Percentiles rank a stretch among this genome's conserved stretches.
These are phyloP conservation scores for Baeospora myosura DNA, from an alignment of 1,284 basidiomycete genomes.

Conservation along the genomic window DNA sequence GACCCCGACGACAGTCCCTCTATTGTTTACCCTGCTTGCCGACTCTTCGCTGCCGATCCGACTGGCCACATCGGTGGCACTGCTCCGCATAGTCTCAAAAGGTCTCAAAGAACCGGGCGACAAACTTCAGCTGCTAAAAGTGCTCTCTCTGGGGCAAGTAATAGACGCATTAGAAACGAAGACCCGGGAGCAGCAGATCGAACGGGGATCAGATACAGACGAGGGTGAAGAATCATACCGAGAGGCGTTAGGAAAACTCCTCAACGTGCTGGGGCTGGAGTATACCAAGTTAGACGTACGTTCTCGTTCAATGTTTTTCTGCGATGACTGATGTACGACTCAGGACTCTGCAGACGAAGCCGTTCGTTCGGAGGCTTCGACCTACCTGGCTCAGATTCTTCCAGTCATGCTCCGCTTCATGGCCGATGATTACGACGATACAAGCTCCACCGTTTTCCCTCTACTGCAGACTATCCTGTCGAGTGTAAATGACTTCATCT, in stretches of 20 bases:
- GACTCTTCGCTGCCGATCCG: constrained; percentile 75
- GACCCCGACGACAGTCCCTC: constrained; percentile 80
- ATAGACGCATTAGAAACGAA: constrained; percentile 74
- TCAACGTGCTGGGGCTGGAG: constrained; percentile 83
- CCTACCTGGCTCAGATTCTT: constrained; percentile 63
- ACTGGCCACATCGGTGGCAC: constrained; percentile 73
- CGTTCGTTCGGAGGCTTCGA: constrained; percentile 62
- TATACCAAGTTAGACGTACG: constrained; percentile 81
- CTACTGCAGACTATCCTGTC: constrained; percentile 71
- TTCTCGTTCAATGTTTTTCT: constrained; percentile 13
- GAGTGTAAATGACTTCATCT: constrained; percentile 44
- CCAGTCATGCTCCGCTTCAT: constrained; percentile 86
- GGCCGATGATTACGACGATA: constrained; percentile 84
- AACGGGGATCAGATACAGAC: constrained; percentile 60
- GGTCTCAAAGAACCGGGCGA: constrained; percentile 90
- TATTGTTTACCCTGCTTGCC: constrained; percentile 84
- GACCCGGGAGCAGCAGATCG: constrained; percentile 63
- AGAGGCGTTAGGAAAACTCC: constrained; percentile 80
- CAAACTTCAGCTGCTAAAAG: constrained; percentile 86
- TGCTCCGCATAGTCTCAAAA: constrained; percentile 82
- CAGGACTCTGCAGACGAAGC: constrained; percentile 60
- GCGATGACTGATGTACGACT: constrained; percentile 7
- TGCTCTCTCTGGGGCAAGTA: constrained; percentile 79
- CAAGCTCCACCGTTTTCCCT: constrained; percentile 78
- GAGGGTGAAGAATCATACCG: constrained; percentile 82